These are phyloP conservation scores for Tilletia setariae DNA, from an alignment of 1,284 basidiomycete species.

Conservation along the genomic window DNA sequence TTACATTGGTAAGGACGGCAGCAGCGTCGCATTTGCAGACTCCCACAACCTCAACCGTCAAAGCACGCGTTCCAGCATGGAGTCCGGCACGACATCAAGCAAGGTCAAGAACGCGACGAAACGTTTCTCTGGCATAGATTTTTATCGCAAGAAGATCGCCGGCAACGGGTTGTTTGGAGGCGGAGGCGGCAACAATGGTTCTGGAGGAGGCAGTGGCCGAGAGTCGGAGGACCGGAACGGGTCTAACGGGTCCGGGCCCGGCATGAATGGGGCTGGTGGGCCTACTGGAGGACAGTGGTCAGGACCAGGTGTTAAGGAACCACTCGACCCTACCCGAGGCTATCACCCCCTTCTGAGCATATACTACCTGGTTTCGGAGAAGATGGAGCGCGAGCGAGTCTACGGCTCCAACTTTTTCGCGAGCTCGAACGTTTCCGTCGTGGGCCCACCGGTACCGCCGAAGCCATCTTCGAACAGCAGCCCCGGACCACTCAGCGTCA, in stretches of 20 bases:
- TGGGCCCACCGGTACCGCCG: constrained; percentile 28
- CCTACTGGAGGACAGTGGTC: not conserved
- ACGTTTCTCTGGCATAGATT: constrained; percentile 87
- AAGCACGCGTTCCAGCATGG: constrained; percentile 13
- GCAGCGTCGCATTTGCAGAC: not conserved
- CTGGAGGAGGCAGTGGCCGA: not conserved
- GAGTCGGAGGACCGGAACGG: constrained; percentile 18
- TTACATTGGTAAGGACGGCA: constrained; percentile 16
- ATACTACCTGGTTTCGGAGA: constrained; percentile 91
- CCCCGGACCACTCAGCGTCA: not conserved
- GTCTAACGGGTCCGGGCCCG: constrained; percentile 10
- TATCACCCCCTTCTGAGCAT: constrained; percentile 94
- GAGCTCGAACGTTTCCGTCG: constrained; percentile 70
- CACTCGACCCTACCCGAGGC: constrained; percentile 78
- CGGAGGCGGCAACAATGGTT: constrained; percentile 15
- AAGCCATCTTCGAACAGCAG: constrained; percentile 16
- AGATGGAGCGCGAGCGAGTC: constrained; percentile 85
- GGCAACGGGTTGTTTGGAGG: constrained; percentile 53
- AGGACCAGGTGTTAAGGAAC: constrained; percentile 48
- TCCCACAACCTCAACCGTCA: constrained; percentile 15
- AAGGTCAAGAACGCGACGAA: constrained; percentile 41
- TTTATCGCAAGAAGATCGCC: constrained; percentile 78
- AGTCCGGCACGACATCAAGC: constrained; percentile 6
- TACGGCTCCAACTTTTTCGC: constrained; percentile 93
- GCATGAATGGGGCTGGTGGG: constrained; percentile 8